Conservation (phyloP, 1,139 yeast species). For the Sugiyamaella paludigena region DNA sequence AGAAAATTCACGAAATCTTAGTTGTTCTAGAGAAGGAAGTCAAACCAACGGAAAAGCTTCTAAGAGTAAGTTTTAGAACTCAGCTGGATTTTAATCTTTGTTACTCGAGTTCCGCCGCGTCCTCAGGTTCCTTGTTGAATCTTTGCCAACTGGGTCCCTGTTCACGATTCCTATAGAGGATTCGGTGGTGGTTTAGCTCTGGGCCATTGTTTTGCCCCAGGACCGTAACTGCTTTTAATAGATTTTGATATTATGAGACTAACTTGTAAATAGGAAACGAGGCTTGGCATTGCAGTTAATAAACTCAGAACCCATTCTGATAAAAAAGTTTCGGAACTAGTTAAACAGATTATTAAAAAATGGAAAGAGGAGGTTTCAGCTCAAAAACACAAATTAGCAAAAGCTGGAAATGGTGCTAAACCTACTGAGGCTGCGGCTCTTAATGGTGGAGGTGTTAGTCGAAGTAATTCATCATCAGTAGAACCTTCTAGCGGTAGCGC, state of each 20-base stretch:
- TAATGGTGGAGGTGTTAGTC: slow-evolving; percentile 16
- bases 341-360: slow-evolving; percentile 73
- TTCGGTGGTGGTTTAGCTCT: no score
- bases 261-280: slow-evolving; percentile 57
- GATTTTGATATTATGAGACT: no score
- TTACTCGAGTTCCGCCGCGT: neutral
- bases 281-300: slow-evolving; percentile 96
- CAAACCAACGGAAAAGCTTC: slow-evolving; percentile 76
- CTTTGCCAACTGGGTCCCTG: no score
- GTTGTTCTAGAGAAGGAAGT: slow-evolving; percentile 68
- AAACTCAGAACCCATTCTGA: slow-evolving; percentile 72
- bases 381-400: slow-evolving; percentile 48
- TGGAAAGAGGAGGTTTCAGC: slow-evolving; percentile 91
- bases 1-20: slow-evolving; percentile 64
- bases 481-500: slow-evolving; percentile 11
- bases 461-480: slow-evolving; percentile 14
- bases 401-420: slow-evolving; percentile 19
- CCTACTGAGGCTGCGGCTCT: slow-evolving; percentile 29
- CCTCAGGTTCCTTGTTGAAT: neutral
- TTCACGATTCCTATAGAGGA: no score
- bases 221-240: no score
- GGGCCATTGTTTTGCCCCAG: no score
- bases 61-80: slow-evolving; percentile 48
- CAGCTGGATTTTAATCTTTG: neutral
- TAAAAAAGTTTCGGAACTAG: slow-evolving; percentile 63